phyloP scores from a whole-genome alignment of 2,329 filamentous ascomycete species.

The Phialemonium atrogriseum region DNA sequence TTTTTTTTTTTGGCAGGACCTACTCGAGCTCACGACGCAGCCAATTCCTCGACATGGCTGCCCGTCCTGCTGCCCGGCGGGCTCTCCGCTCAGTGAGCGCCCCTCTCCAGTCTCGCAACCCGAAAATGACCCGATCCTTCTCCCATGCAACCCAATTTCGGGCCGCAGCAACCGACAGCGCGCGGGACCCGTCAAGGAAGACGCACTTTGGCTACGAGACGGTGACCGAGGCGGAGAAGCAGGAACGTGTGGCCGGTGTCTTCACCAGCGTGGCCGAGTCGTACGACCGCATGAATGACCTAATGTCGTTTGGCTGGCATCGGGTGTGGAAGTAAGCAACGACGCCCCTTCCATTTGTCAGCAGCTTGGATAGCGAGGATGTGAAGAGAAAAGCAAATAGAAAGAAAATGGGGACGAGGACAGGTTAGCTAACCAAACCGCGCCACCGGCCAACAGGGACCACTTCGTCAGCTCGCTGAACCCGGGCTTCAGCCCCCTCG shows the following conservation, averaged over 20 bases:
- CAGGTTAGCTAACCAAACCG: slow-evolving; percentile 1
- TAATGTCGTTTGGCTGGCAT: slow-evolving; percentile 97
- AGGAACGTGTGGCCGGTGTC: slow-evolving; percentile 65
- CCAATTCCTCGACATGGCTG: slow-evolving; percentile 1
- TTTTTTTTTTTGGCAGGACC: neutral
- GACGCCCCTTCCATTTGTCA: no score
- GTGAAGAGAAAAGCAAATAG: no score
- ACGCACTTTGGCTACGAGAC: slow-evolving; percentile 92
- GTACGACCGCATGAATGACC: slow-evolving; percentile 98
- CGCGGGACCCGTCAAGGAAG: slow-evolving; percentile 22
- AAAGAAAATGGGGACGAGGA: no score
- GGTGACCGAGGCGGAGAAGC: slow-evolving; percentile 71
- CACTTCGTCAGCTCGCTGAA: slow-evolving; percentile 90
- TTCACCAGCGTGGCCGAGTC: slow-evolving; percentile 92
- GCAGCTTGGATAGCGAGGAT: no score
- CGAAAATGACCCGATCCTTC: slow-evolving; percentile 1
- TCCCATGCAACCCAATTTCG: slow-evolving; percentile 1
- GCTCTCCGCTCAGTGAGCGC: slow-evolving; percentile 1
- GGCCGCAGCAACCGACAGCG: slow-evolving; percentile 9
- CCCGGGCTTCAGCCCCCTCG: slow-evolving; percentile 56
- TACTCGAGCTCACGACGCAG: neutral
- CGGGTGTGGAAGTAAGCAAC: slow-evolving; percentile 71
- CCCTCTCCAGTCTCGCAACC: neutral
- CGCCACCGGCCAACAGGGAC: slow-evolving; percentile 45
- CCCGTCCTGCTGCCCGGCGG: slow-evolving; percentile 2